phyloP scores from a whole-genome alignment of 768 basidiomycete genomes.

The Termitomyces sp. region DNA sequence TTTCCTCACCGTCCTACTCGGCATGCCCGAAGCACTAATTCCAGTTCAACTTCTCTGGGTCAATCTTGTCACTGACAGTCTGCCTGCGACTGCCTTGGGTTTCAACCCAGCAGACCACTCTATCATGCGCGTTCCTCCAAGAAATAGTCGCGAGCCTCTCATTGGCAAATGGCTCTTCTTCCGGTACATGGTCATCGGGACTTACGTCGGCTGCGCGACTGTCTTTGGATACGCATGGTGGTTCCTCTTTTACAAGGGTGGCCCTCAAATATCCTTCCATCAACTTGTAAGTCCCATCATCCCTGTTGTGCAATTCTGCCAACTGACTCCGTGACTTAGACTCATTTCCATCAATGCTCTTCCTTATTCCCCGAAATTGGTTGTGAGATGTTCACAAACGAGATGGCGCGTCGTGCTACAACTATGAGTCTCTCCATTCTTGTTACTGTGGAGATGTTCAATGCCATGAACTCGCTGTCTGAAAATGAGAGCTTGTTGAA shows the following conservation, averaged over 20 bases:
- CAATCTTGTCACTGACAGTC: constrained; percentile 94
- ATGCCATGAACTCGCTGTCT: constrained; percentile 96
- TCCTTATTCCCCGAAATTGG: constrained; percentile 84
- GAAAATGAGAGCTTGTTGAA: constrained; percentile 92
- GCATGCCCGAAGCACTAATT: constrained; percentile 99
- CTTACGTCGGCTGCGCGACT: constrained; percentile 92
- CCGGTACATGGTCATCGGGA: constrained; percentile 90
- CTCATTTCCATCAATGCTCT: constrained; percentile 94
- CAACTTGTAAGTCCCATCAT: constrained; percentile 65
- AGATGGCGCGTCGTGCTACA: constrained; percentile 81
- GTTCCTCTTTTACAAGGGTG: constrained; percentile 89
- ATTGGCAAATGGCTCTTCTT: constrained; percentile 94
- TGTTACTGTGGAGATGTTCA: constrained; percentile 96
- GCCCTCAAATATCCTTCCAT: constrained; percentile 90
- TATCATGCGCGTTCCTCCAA: constrained; percentile 94
- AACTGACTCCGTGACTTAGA: constrained; percentile 41
- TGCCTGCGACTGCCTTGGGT: constrained; percentile 95
- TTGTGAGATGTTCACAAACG: constrained; percentile 93
- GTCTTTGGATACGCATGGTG: constrained; percentile 99
- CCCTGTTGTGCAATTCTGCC: not conserved
- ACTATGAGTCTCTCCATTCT: constrained; percentile 97
- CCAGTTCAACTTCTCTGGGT: constrained; percentile 99
- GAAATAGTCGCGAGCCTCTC: constrained; percentile 87
- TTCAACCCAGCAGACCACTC: constrained; percentile 97
- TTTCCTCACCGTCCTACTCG: constrained; percentile 93